Percentiles rank a stretch among this genome's conserved stretches.
Conservation (phyloP, 192 early-diverging fungal species). For the Podila clonocystis region DNA sequence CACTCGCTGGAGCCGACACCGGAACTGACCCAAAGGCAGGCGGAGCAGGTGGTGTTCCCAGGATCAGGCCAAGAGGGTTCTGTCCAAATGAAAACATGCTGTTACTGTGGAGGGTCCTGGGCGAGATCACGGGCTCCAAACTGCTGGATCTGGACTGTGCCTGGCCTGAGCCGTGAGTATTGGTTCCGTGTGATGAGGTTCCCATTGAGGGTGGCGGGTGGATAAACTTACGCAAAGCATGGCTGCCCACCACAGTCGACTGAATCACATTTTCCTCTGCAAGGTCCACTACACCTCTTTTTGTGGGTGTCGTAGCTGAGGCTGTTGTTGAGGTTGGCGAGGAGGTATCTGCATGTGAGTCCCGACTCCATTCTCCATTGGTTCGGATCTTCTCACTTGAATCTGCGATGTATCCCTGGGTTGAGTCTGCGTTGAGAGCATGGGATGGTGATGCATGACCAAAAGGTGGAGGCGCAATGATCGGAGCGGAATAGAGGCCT, state of each 20-base stretch:
- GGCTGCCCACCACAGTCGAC: conserved; percentile 34
- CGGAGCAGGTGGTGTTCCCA: not conserved
- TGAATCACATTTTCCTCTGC: conserved; percentile 32
- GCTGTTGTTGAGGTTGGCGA: not conserved
- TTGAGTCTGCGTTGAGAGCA: too few relatives aligned
- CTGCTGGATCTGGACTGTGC: conserved; percentile 19
- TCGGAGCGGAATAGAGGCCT: not conserved
- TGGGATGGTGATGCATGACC: too few relatives aligned
- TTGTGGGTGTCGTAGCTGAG: not conserved
- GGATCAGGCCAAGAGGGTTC: not conserved
- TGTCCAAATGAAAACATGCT: conserved; percentile 33
- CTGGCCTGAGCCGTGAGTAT: not conserved
- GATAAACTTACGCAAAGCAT: conserved; percentile 34
- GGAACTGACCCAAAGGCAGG: not conserved
- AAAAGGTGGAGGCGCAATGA: not conserved
- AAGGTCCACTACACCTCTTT: conserved; percentile 28
- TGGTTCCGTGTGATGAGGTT: not conserved
- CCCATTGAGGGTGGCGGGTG: conserved; percentile 13
- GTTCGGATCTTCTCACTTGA: not conserved
- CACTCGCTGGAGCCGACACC: conserved; percentile 9
- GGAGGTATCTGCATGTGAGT: not conserved
- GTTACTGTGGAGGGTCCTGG: not conserved
- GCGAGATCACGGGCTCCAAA: conserved; percentile 9
- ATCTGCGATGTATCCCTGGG: too few relatives aligned
- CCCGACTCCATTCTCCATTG: not conserved